Percentiles rank a stretch among this genome's conserved stretches.
Conservation (phyloP, 129 eudicot genomes). For the Logfia minima region DNA sequence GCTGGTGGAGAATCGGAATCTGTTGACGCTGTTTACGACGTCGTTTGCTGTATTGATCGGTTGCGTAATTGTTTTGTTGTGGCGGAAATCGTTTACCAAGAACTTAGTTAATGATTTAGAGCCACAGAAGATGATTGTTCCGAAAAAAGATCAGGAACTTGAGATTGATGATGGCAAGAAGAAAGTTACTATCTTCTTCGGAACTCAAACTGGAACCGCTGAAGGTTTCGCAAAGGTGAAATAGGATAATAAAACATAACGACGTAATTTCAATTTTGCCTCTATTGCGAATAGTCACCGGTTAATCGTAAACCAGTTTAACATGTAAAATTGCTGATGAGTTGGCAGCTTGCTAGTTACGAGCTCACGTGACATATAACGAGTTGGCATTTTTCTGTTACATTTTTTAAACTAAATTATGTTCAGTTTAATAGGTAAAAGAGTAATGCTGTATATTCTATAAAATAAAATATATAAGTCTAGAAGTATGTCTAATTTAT, state of each 20-base stretch:
- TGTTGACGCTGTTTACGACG: conserved; percentile 62
- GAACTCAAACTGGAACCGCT: conserved; percentile 96
- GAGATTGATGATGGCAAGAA: conserved; percentile 81
- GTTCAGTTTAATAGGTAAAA: too few relatives aligned
- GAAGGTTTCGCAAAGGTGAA: conserved; percentile 96
- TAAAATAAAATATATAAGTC: too few relatives aligned
- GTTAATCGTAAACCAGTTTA: too few relatives aligned
- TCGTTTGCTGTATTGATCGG: conserved; percentile 72
- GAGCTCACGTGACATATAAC: too few relatives aligned
- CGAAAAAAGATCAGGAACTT: conserved; percentile 43
- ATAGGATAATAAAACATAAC: background rate
- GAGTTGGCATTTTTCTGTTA: too few relatives aligned
- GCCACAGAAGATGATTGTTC: conserved; percentile 33
- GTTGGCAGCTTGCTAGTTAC: too few relatives aligned
- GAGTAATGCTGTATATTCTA: too few relatives aligned
- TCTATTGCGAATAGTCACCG: too few relatives aligned
- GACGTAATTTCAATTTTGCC: background rate
- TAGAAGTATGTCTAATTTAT: too few relatives aligned
- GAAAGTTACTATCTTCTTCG: conserved; percentile 74
- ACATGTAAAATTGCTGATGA: too few relatives aligned
- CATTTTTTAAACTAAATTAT: too few relatives aligned
- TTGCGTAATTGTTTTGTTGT: conserved; percentile 48
- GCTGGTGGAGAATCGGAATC: conserved; percentile 49
- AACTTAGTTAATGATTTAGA: conserved; percentile 34
- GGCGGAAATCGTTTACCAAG: conserved; percentile 62